Evolutionary conservation across 2,329 filamentous ascomycete genomes (phyloP), one percentile per base, ranked within the genome.

Genomic region (Sclerotinia glacialis): DNA sequence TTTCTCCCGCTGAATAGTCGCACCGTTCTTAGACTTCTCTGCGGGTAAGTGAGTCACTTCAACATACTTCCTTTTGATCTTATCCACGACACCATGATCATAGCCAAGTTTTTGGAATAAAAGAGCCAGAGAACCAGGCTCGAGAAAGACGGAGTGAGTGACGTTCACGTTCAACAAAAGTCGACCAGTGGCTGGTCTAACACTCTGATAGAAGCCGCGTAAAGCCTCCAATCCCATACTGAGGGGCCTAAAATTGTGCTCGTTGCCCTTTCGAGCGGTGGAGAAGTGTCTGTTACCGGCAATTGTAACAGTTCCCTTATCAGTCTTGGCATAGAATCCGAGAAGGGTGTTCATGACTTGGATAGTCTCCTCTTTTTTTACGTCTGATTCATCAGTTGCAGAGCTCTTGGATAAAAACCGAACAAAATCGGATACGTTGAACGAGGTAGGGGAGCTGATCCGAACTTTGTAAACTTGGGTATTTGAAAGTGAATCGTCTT

Each of bases 121-220:
- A 0, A 70, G 44, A 3, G 61, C 65, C 26, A 87, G 74, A 3
- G 77, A 75, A 0, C 79, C 79, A 2, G 79, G 71, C 69, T 83
- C 79, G 75, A 86, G 86, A 72, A 86, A 88, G 0, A 85, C 84
- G 2, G 81, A 80, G 54, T 83, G 83, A 11, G 84, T 84, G 34
- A 89, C 85, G 67, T 89, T 87, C 3, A 89, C 78, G 66, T 90
- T 89, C 16, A 89, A 74, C 0, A 89, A 73, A 5, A 89, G 77
- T 4, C 86, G 80, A 49, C 80, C 81, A 18, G 85, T 83, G 3
- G 85, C 82, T 2, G 84, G 81, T 6, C 87, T 83, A 40, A 86
- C 83, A 71, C 85, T 88, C 14, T 85, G 79, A 72, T 84, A 89
- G 75, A 85, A 89, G 0, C 87, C 87, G 52, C 86, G 80, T 5